These are phyloP conservation scores for Lunasporangiospora selenospora DNA, from an alignment of 192 early-diverging fungal genomes.

Conservation along the genomic window DNA sequence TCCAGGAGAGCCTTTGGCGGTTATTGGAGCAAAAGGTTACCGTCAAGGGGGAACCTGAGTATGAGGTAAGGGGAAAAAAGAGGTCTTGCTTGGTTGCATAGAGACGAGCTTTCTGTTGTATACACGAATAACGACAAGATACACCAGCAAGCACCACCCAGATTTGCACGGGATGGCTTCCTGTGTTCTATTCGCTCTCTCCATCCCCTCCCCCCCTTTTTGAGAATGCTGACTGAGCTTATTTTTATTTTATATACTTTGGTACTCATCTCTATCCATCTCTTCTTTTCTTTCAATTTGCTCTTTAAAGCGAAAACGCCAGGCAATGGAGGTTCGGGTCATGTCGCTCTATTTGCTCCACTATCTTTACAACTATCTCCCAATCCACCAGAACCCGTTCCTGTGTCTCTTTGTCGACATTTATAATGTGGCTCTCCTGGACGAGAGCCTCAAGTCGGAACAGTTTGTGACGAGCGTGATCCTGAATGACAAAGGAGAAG, in stretches of 20 bases:
- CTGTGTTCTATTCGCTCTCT: conserved; percentile 13
- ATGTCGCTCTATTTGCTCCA: conserved; percentile 39
- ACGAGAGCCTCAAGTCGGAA: conserved; percentile 40
- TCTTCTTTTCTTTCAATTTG: not conserved
- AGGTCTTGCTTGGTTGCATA: not conserved
- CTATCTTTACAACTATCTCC: conserved; percentile 37
- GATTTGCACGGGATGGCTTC: conserved; percentile 10
- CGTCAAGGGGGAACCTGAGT: conserved; percentile 3
- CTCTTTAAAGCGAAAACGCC: conserved; percentile 2
- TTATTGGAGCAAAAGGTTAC: conserved; percentile 22
- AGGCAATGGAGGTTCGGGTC: conserved; percentile 29
- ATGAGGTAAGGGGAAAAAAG: conserved; percentile 22
- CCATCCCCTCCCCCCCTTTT: not conserved
- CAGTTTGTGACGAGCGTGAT: conserved; percentile 46
- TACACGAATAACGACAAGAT: not conserved
- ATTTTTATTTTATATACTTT: not conserved
- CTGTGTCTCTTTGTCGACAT: conserved; percentile 46
- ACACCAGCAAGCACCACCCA: no score
- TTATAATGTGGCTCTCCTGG: conserved; percentile 34
- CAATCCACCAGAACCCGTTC: conserved; percentile 45
- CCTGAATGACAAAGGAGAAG: conserved; percentile 46
- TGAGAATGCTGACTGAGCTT: not conserved
- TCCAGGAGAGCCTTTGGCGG: conserved; percentile 17
- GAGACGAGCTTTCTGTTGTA: not conserved
- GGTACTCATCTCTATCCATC: not conserved